Evolutionary conservation across 805 yeast genomes (phyloP).

Genomic region (Ogataea zsoltii): DNA sequence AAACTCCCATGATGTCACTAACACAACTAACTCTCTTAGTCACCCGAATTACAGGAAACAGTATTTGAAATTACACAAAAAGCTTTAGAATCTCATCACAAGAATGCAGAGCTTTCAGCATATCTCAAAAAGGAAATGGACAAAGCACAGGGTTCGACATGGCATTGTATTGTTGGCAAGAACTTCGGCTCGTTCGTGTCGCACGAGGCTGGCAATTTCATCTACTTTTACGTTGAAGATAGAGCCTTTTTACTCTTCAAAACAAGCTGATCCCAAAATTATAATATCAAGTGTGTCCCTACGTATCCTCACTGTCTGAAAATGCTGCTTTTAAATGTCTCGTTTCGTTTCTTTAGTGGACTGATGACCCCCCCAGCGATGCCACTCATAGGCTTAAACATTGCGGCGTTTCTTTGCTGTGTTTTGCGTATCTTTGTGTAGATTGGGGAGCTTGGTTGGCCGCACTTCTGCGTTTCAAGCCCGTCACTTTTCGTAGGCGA

Average conservation of each 20-base stretch:
- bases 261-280: conserved; percentile 47
- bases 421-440: conserved; percentile 20
- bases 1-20: not conserved
- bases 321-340: conserved; percentile 18
- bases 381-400: conserved; percentile 6
- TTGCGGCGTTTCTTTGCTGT: conserved; percentile 8
- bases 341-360: conserved; percentile 27
- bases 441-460: conserved; percentile 20
- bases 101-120: conserved; percentile 66
- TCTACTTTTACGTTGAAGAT: conserved; percentile 70
- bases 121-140: conserved; percentile 66
- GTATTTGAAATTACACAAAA: conserved; percentile 48
- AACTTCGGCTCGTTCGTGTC: conserved; percentile 79
- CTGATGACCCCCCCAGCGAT: conserved; percentile 16
- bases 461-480: conserved; percentile 4
- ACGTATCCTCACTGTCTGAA: conserved; percentile 14
- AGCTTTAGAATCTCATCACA: conserved; percentile 43
- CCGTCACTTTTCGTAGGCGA: conserved; percentile 14
- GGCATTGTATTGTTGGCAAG: conserved; percentile 83
- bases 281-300: not conserved
- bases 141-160: conserved; percentile 61
- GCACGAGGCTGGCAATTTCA: conserved; percentile 69
- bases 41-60: conserved; percentile 52
- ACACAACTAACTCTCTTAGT: conserved; percentile 21
- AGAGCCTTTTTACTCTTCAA: conserved; percentile 69